A percentile compares a stretch with the other conserved stretches of the same genome.
These are phyloP conservation scores for Neotropicomus parvogracilis DNA, from an alignment of 1,284 basidiomycete species.

Conservation along the genomic window DNA sequence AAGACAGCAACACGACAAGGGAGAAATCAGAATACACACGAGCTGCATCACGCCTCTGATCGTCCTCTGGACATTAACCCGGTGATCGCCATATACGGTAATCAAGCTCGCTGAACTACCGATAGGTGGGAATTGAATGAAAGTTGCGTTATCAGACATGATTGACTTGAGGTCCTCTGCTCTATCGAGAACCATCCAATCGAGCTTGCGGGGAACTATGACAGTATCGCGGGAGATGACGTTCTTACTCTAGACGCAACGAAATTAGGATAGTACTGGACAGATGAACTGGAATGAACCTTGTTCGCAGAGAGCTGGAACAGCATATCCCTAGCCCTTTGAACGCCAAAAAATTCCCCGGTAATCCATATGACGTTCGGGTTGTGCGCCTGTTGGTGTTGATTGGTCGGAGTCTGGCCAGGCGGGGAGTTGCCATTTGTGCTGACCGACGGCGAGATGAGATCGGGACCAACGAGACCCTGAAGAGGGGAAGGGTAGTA, in stretches of 20 bases:
- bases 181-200: slow-evolving; percentile 95
- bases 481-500: slow-evolving; percentile 91
- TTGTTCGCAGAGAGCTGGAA: slow-evolving; percentile 84
- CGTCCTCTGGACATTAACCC: slow-evolving; percentile 93
- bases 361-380: slow-evolving; percentile 92
- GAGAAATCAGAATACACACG: slow-evolving; percentile 47
- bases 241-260: slow-evolving; percentile 69
- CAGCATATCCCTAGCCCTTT: slow-evolving; percentile 93
- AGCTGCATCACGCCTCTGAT: slow-evolving; percentile 95
- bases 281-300: slow-evolving; percentile 41
- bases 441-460: slow-evolving; percentile 36
- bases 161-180: slow-evolving; percentile 86
- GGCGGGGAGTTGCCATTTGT: slow-evolving; percentile 30
- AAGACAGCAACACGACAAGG: slow-evolving; percentile 11
- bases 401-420: slow-evolving; percentile 20
- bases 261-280: neutral
- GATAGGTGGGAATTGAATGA: slow-evolving; percentile 89
- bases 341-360: slow-evolving; percentile 95
- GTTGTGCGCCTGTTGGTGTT: slow-evolving; percentile 41
- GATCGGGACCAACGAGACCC: slow-evolving; percentile 73
- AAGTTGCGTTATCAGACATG: slow-evolving; percentile 97
- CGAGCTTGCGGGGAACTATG: slow-evolving; percentile 92
- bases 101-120: slow-evolving; percentile 90
- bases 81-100: slow-evolving; percentile 91
- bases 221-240: slow-evolving; percentile 92